Base-by-base conservation (phyloP, 441 rosid species). In the Gossypium schwendimanii region DNA sequence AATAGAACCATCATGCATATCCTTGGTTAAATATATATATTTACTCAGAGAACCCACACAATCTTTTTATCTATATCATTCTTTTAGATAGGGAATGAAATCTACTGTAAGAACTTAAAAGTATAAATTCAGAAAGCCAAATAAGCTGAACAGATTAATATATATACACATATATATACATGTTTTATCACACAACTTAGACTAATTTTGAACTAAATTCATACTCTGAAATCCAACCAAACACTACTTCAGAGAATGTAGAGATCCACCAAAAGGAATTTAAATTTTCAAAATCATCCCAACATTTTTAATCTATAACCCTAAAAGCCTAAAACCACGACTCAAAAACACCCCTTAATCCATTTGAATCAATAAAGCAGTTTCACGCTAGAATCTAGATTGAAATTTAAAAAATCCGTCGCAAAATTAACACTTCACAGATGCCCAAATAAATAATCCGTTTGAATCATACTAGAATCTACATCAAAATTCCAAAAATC, bases 351-450 rank as follows among this genome's bases (percentile, higher is more conserved):
- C 12, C 52, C 17, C 62, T 31, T 10, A 31, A 21, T 23, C 20
- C 23, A 10, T 49, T 49, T 24, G 21, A 24, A 6, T 31, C 45
- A n/a, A 15, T 31, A 33, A 31, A 31, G 6, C 1, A 15, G 3
- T 45, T 66, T 21, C 36, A 44, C 23, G 36, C 12, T 1, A 57
- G 3, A 71, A 70, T 24, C 57, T 23, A 21, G 33, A 49, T 62
- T 50, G 9, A 31, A 10, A 31, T 5, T 33, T 21, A 8, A 63
- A 21, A 28, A 70, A 14, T 69, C 33, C 63, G 8, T 4, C 2
- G 14, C 20, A 55, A 36, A 33, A 73, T 36, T 65, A n/a, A 69
- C 64, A 63, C 11, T 45, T 7, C 36, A 69, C 47, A 58, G 70
- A 61, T 71, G 21, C 39, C 62, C 54, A 73, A 68, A 45, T 62